phyloP scores from a whole-genome alignment of 768 basidiomycete species.

The Termitomyces titanicus region DNA sequence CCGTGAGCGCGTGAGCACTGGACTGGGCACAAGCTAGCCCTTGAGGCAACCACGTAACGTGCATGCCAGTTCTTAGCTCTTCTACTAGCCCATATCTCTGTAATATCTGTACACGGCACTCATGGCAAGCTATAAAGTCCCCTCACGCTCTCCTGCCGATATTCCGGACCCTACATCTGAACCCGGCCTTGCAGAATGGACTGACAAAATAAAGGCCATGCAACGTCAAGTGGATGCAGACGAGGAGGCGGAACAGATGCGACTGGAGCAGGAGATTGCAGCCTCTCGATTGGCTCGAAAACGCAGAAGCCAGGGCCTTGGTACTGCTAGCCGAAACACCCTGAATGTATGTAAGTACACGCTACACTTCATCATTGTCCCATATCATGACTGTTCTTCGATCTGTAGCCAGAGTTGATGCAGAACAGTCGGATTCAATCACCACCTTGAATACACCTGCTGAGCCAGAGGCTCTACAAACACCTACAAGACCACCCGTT shows the following conservation, averaged over 20 bases:
- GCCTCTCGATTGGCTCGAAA: conserved; percentile 48
- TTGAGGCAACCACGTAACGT: not conserved
- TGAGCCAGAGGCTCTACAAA: conserved; percentile 42
- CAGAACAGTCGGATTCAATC: not conserved
- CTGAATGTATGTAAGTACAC: conserved; percentile 44
- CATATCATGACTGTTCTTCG: not conserved
- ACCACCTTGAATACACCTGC: conserved; percentile 17
- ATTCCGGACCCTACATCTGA: conserved; percentile 50
- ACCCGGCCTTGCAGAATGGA: conserved; percentile 75
- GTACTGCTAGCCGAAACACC: conserved; percentile 34
- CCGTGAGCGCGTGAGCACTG: too few species aligned
- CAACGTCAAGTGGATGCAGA: conserved; percentile 81
- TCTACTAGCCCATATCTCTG: conserved; percentile 1
- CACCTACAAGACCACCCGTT: conserved; percentile 30
- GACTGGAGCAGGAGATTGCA: conserved; percentile 62
- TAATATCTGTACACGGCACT: not conserved
- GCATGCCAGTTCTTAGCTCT: not conserved
- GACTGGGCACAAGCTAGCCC: too few species aligned
- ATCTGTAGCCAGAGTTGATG: conserved; percentile 8
- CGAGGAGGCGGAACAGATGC: conserved; percentile 71
- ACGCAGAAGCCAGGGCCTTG: conserved; percentile 43
- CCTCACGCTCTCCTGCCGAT: conserved; percentile 24
- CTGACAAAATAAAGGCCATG: conserved; percentile 73
- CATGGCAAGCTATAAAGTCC: conserved; percentile 7
- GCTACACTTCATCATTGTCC: not conserved